Base-by-base conservation (phyloP, 2,329 filamentous ascomycete species). In the Anthostomella pinea region DNA sequence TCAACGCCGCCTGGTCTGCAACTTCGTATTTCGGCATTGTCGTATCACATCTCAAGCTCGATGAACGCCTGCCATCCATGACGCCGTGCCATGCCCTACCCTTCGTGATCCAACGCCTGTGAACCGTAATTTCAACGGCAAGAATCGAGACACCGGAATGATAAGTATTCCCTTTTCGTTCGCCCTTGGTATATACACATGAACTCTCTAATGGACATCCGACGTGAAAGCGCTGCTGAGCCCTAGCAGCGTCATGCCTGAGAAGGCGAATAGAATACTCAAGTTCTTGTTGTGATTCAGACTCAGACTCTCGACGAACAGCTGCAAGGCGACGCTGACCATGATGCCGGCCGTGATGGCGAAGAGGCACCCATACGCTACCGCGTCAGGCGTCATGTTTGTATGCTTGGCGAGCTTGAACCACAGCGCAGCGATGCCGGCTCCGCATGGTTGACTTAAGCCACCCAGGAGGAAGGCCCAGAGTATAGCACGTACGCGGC, bases 311-410 rank as follows among this genome's bases (percentile, higher is more conserved):
- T 98, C 90, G 3, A 85, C 83, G 56, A 96, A 91, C 6, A 98
- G 69, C 64, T 94, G 87, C 57, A 98, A 65, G 3, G 85, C 89
- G 19, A 98, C 93, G 52, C 85, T 93, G 18, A 88, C 83, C 93
- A 98, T 97, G 53, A 98, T 94, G 1, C 93, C 93, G 1, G 89
- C 82, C 0, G 91, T 97, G 8, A 82, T 70, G 6, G 88, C 90
- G 67, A 98, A 98, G 66, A 97, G 83, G 34, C 77, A 77, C 0
- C 83, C 87, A 55, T 93, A 91, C 0, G 73, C 72, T n/a, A 71
- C 69, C n/a, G 70, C 64, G 38, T 73, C 71, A 11, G 75, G 74
- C 0, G 60, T 59, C 36, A 73, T 61, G 45, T 76, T 62, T 3
- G 67, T 71, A 27, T 65, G 50, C 51, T 73, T 57, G 0, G 87